Conservation (phyloP, 116 monocot genomes). For the Posidonia oceanica region DNA sequence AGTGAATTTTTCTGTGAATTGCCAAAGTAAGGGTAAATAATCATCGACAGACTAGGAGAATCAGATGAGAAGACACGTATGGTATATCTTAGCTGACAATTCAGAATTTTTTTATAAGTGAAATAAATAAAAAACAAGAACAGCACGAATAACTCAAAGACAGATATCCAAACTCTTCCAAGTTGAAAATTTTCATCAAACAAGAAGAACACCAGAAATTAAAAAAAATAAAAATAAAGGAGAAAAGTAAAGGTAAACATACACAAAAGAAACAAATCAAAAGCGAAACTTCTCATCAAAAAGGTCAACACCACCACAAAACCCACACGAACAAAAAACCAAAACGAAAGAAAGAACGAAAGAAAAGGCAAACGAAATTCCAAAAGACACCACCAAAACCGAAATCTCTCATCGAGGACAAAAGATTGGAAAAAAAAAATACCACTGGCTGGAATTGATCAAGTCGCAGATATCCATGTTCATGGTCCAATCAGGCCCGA, state of each 20-base stretch:
- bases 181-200: background rate
- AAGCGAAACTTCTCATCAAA: background rate
- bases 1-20: no score
- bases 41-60: no score
- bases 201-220: background rate
- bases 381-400: no score
- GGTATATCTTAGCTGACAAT: no score
- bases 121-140: background rate
- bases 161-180: background rate
- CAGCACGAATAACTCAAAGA: background rate
- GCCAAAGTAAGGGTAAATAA: no score
- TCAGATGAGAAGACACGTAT: no score
- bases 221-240: background rate
- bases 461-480: constrained; percentile 93
- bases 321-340: background rate
- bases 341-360: background rate
- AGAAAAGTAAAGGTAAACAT: background rate
- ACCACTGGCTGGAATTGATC: constrained; percentile 58
- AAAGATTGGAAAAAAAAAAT: constrained; percentile 3
- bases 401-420: no score
- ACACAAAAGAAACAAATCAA: background rate
- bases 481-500: constrained; percentile 78
- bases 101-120: no score
- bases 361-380: background rate
- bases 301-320: background rate